Conservation (phyloP, 2,329 filamentous ascomycete genomes). For the Phaeophleospora eucalypticola region DNA sequence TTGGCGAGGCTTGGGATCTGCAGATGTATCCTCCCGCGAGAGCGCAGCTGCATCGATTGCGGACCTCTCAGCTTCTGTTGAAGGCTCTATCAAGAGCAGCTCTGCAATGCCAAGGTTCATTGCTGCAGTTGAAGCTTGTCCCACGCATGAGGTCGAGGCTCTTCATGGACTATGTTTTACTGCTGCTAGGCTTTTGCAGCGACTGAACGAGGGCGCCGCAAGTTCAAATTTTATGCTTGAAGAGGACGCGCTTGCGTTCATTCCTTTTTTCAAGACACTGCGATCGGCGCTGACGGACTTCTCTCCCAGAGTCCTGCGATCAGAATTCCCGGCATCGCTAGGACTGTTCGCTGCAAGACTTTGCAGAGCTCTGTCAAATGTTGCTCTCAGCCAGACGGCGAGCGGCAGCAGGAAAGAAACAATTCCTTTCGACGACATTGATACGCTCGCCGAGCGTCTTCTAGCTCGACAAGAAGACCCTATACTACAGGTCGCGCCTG, state of each 20-base stretch:
- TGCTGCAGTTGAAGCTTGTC: slow-evolving; percentile 41
- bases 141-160: slow-evolving; percentile 16
- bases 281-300: slow-evolving; percentile 17
- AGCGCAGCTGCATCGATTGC: slow-evolving; percentile 69
- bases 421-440: slow-evolving; percentile 13
- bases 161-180: slow-evolving; percentile 20
- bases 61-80: slow-evolving; percentile 39
- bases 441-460: slow-evolving; percentile 23
- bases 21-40: slow-evolving; percentile 69
- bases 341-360: slow-evolving; percentile 21
- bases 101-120: slow-evolving; percentile 27
- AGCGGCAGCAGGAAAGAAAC: too few relatives aligned
- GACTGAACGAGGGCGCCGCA: too few relatives aligned
- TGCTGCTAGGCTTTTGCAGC: slow-evolving; percentile 4
- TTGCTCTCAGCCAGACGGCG: neutral
- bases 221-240: neutral
- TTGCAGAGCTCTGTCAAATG: slow-evolving; percentile 11
- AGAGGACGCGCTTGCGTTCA: neutral
- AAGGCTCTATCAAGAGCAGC: slow-evolving; percentile 30
- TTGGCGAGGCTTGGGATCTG: slow-evolving; percentile 85
- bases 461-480: slow-evolving; percentile 27
- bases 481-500: slow-evolving; percentile 23
- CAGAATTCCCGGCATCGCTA: slow-evolving; percentile 28
- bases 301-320: slow-evolving; percentile 24
- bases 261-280: slow-evolving; percentile 6